Evolutionary conservation across 352 stramenopile species (phyloP).

Genomic region (Sclerospora graminicola): DNA sequence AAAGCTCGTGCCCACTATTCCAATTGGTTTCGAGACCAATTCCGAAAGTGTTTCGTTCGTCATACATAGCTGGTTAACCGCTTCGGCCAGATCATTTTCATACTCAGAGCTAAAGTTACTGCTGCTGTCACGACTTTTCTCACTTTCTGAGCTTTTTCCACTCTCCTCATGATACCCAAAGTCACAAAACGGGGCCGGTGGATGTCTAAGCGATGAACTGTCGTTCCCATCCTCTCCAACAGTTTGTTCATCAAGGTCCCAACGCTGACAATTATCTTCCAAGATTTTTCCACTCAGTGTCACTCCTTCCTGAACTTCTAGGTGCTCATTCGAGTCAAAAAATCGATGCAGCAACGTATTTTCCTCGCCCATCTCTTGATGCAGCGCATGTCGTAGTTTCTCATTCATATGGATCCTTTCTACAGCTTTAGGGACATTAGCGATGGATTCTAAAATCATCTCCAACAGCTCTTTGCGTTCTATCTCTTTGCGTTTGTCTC

Average conservation of each 20-base stretch:
- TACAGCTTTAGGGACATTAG: constrained; percentile 58
- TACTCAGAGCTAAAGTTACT: constrained; percentile 57
- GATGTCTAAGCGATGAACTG: not conserved
- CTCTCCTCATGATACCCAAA: constrained; percentile 13
- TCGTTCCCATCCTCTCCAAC: constrained; percentile 3
- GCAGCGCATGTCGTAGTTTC: constrained; percentile 42
- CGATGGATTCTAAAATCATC: constrained; percentile 69
- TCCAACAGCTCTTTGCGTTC: constrained; percentile 56
- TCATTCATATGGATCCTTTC: constrained; percentile 63
- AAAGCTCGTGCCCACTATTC: constrained; percentile 22
- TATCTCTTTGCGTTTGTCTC: constrained; percentile 40
- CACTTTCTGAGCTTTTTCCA: constrained; percentile 5
- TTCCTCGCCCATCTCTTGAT: constrained; percentile 45
- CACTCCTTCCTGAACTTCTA: constrained; percentile 2
- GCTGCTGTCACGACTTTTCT: constrained; percentile 11
- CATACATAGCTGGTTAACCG: constrained; percentile 63
- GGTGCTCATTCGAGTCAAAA: constrained; percentile 18
- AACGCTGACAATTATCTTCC: constrained; percentile 13
- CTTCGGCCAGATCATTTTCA: constrained; percentile 57
- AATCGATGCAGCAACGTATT: constrained; percentile 39
- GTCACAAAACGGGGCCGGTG: constrained; percentile 3
- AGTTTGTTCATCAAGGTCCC: constrained; percentile 5
- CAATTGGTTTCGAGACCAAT: constrained; percentile 43
- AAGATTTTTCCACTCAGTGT: constrained; percentile 12
- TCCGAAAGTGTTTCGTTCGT: constrained; percentile 40